Evolutionary conservation across 495 filamentous ascomycete species (phyloP), one percentile per base, ranked within the genome.

Genomic region (Lasiosphaeris hirsuta): DNA sequence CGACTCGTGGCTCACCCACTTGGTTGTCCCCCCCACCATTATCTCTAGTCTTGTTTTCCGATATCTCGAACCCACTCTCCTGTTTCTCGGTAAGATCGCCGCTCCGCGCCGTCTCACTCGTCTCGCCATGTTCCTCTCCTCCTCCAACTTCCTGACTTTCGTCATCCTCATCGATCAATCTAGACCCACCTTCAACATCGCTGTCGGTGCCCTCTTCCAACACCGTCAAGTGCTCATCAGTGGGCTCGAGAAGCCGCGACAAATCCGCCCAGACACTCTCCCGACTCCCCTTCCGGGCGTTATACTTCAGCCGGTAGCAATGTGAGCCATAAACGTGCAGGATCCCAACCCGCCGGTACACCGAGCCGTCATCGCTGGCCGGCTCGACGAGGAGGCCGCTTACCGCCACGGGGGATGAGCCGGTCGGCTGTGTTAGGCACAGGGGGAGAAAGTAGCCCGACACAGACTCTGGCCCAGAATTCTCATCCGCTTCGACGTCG

Each of bases 381-480:
- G 17, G 4, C 50, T 53, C 36, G 13, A 53, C 37, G 9, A 53
- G 37, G 9, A 53, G 50, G 13, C 50, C 50, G 18, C 50, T 40
- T 37, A 53, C 10, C 34, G 17, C 15, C 36, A 53, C 6, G 7
- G 36, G 5, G 10, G 36, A 18, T 7, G 18, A 15, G n/a, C 30
- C 50, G 10, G 39, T 37, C 50, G 50, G 36, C 35, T 17, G 50
- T 35, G 36, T 53, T 37, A 41, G 9, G 37, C 50, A 41, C 50
- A 53, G 35, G 4, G 50, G 50, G n/a, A 53, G 38, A n/a, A 53
- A 42, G 17, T 23, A 53, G 7, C 50, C 50, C n/a, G 50, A 4
- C 17, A 53, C 50, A 1, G 35, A 17, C 50, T 53, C 50, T 1
- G 50, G 50, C n/a, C 50, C 50, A 14, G 35, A 40, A 30, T 53